These are phyloP conservation scores for Aspergillus mulundensis DNA, from an alignment of 495 filamentous ascomycete species.

Conservation along the genomic window DNA sequence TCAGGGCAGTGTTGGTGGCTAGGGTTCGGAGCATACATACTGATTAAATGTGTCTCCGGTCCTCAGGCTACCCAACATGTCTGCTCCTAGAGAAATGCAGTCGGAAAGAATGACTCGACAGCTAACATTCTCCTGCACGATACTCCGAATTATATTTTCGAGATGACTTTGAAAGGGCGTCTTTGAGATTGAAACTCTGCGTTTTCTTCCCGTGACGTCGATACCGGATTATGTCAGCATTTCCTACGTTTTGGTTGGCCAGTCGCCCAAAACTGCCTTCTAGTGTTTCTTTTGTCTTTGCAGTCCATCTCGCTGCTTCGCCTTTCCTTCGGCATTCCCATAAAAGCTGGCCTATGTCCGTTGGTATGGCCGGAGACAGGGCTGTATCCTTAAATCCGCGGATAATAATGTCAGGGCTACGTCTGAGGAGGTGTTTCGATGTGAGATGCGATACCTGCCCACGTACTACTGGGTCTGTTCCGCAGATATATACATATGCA, in stretches of 20 bases:
- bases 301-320: neutral
- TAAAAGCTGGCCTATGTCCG: neutral
- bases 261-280: neutral
- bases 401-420: too few relatives aligned
- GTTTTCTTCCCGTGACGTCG: slow-evolving; percentile 7
- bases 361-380: neutral
- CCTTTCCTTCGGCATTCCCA: neutral
- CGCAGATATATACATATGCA: neutral
- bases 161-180: neutral
- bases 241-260: neutral
- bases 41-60: neutral
- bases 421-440: neutral
- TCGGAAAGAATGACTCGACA: neutral
- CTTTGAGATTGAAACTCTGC: slow-evolving; percentile 2
- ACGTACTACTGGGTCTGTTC: neutral
- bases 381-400: too few relatives aligned
- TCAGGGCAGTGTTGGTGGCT: neutral
- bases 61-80: neutral
- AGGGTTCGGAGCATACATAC: neutral
- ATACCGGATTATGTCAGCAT: slow-evolving; percentile 1
- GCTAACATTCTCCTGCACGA: neutral
- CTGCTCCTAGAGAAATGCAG: neutral
- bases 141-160: neutral
- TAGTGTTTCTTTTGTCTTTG: neutral
- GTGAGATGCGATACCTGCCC: neutral